Percentiles rank a stretch among this genome's conserved stretches.
Conservation (phyloP, 345 rosid species). For the Acer saccharum region DNA sequence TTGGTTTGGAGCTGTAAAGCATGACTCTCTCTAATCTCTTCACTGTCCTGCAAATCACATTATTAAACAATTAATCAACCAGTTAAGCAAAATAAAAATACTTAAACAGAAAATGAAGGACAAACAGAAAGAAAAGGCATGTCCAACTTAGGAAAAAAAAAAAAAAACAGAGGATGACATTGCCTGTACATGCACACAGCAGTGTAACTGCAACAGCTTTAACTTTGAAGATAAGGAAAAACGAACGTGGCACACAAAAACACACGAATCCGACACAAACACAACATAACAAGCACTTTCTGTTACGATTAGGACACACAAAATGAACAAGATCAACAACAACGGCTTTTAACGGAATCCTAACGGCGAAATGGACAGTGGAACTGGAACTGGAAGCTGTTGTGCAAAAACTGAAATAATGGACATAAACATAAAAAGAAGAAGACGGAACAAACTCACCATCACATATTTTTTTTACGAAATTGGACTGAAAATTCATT, state of each 20-base stretch:
- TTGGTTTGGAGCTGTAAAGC: neutral
- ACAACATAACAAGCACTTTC: no score
- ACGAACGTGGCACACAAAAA: slow-evolving; percentile 13
- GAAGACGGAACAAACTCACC: slow-evolving; percentile 38
- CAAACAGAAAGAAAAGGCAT: neutral
- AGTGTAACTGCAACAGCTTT: neutral
- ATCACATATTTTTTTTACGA: slow-evolving; percentile 28
- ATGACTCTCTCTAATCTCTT: neutral
- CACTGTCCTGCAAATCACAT: slow-evolving; percentile 30
- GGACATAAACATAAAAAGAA: neutral
- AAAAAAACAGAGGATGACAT: neutral
- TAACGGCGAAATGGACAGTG: neutral
- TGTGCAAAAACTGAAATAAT: neutral
- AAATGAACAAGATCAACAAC: neutral
- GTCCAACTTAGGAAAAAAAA: no score
- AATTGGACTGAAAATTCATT: slow-evolving; percentile 56
- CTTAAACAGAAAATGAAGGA: neutral
- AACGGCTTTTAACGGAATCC: slow-evolving; percentile 13
- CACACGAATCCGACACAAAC: neutral
- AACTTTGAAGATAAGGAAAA: slow-evolving; percentile 10
- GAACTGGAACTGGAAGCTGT: slow-evolving; percentile 8
- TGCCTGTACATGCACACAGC: neutral
- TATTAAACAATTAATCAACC: neutral
- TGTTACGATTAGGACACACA: slow-evolving; percentile 9
- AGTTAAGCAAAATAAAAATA: neutral